These are phyloP conservation scores for Cryptococcus sp. DNA, from an alignment of 1,284 basidiomycete species.

Conservation along the genomic window DNA sequence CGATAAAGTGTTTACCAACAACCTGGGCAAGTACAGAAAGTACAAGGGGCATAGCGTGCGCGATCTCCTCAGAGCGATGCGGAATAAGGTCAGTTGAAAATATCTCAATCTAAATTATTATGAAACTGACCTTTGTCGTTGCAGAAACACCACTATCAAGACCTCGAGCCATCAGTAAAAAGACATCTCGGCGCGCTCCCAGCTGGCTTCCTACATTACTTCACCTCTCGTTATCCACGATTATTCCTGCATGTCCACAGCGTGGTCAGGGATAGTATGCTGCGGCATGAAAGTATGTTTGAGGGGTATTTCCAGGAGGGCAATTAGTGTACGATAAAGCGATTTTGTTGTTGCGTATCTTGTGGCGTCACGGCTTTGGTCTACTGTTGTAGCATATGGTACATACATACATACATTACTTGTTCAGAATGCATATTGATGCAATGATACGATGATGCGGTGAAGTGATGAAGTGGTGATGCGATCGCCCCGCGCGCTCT, in stretches of 20 bases:
- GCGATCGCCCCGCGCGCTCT: too few species aligned
- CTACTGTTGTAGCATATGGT: too few species aligned
- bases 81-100: slow-evolving; percentile 89
- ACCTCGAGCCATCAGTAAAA: slow-evolving; percentile 81
- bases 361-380: too few species aligned
- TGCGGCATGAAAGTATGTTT: slow-evolving; percentile 81
- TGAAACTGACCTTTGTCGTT: slow-evolving; percentile 11
- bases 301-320: slow-evolving; percentile 70
- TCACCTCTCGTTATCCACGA: slow-evolving; percentile 84
- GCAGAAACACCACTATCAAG: slow-evolving; percentile 97
- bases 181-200: slow-evolving; percentile 85
- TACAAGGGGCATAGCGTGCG: slow-evolving; percentile 89
- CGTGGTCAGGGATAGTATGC: slow-evolving; percentile 66
- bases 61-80: slow-evolving; percentile 84
- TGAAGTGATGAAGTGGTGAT: too few species aligned
- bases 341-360: too few species aligned
- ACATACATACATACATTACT: too few species aligned
- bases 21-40: slow-evolving; percentile 93
- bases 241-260: slow-evolving; percentile 90
- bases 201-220: slow-evolving; percentile 88
- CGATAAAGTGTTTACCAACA: slow-evolving; percentile 88
- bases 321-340: background rate
- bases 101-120: background rate
- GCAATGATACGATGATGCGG: too few species aligned
- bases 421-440: too few species aligned